phyloP scores from a whole-genome alignment of 129 eudicot genomes.

The Sambucus nigra region DNA sequence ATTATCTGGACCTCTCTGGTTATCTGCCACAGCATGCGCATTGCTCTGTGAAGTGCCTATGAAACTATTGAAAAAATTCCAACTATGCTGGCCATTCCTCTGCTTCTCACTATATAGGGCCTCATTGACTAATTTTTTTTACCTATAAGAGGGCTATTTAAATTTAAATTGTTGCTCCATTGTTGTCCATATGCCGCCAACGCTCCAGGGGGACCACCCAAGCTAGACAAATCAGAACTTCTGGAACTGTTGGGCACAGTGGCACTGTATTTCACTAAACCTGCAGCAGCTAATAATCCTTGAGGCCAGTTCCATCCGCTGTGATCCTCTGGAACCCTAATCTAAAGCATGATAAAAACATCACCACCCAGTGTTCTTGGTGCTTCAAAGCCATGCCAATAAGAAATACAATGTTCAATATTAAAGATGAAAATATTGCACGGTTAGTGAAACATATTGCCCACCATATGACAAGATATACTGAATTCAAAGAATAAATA shows the following conservation, averaged over 20 bases:
- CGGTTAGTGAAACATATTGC: neutral
- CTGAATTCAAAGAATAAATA: neutral
- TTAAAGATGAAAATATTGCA: conserved; percentile 7
- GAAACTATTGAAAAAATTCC: conserved; percentile 12
- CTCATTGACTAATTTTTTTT: conserved; percentile 13
- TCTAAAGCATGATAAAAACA: conserved; percentile 62
- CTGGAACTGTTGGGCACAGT: conserved; percentile 17
- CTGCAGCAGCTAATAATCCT: conserved; percentile 38
- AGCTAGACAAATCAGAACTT: conserved; percentile 22
- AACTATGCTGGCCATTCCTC: conserved; percentile 14
- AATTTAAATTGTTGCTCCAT: conserved; percentile 9
- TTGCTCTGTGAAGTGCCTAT: conserved; percentile 15
- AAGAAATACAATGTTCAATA: conserved; percentile 31
- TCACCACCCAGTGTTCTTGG: conserved; percentile 47
- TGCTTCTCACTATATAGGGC: conserved; percentile 12
- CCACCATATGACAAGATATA: neutral
- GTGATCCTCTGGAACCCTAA: conserved; percentile 60
- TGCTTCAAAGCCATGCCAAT: conserved; percentile 48
- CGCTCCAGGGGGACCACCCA: conserved; percentile 24
- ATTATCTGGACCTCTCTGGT: conserved; percentile 17
- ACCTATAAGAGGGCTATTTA: conserved; percentile 17
- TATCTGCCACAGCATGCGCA: conserved; percentile 13
- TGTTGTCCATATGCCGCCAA: conserved; percentile 22
- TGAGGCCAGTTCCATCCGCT: conserved; percentile 84
- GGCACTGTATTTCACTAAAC: conserved; percentile 14